Evolutionary conservation across 2,329 filamentous ascomycete species (phyloP), one percentile per base, ranked within the genome.

Genomic region (Metarhizium album): DNA sequence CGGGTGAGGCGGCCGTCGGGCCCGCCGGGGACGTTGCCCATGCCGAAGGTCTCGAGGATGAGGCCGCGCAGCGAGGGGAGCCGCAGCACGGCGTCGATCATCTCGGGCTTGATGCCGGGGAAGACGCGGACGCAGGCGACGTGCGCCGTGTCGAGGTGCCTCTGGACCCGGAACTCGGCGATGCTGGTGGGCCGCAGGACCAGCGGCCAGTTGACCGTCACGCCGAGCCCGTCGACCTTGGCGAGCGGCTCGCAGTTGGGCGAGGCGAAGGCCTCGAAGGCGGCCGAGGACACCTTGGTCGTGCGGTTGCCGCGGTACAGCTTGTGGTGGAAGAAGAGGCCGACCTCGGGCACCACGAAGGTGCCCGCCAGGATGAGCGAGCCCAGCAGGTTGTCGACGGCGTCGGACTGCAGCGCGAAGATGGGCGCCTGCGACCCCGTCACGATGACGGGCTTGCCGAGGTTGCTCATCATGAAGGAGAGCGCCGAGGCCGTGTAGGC

Each of bases 281-380:
- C 82, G 52, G 86, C 87, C 5, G 90, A 87, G 14, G 88, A 90
- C 31, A 94, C 82, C 67, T 96, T 96, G 55, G 87, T 93, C 9
- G 87, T 83, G 53, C 90, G 76, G 68, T 95, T 95, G 16, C 90
- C 90, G 24, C 90, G 82, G 70, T 90, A 94, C 20, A 96, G 78
- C 58, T 84, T 88, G 70, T 94, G 87, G 68, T 93, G 88, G 75
- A 96, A 96, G 73, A 94, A 95, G 35, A 96, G 76, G 64, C 88
- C 90, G 49, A 96, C 90, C 66, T 95, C 90, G 0, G 90, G 90
- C 52, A 96, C 88, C 71, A 89, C 86, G 63, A 95, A 95, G 53
- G 93, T 93, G 33, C 89, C 89, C 3, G 90, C 90, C 51, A 95
- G 85, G 62, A 95, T 89, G 61, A 95, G 76, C 1, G 88, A 90